phyloP scores from a whole-genome alignment of 306 rosid species.

The Coriaria nepalensis region DNA sequence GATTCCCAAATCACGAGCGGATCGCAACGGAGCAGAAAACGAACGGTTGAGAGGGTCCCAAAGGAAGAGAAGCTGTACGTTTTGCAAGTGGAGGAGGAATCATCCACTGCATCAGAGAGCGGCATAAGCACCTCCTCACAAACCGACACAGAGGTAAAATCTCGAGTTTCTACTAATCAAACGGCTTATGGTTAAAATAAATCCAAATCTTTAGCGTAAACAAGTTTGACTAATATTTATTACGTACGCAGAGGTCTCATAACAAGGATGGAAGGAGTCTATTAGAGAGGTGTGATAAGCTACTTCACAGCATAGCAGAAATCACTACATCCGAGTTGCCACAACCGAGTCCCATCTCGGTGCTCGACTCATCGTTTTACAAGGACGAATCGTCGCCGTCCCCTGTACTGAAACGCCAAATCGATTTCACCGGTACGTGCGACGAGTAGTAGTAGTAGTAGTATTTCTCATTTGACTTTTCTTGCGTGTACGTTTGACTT shows the following conservation, averaged over 20 bases:
- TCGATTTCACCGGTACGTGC: constrained; percentile 62
- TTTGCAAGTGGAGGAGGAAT: constrained; percentile 46
- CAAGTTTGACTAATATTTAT: not conserved
- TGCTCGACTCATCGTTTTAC: constrained; percentile 77
- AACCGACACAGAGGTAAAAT: constrained; percentile 57
- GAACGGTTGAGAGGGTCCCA: constrained; percentile 12
- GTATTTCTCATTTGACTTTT: too few relatives aligned
- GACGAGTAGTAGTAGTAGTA: too few relatives aligned
- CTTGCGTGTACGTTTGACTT: too few relatives aligned
- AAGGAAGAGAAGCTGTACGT: constrained; percentile 23
- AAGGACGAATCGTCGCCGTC: constrained; percentile 89
- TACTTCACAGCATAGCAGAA: constrained; percentile 73
- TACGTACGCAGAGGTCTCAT: constrained; percentile 32
- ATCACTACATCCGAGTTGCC: constrained; percentile 60
- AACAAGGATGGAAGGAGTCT: constrained; percentile 36
- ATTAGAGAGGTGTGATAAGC: constrained; percentile 72
- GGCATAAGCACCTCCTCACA: constrained; percentile 51
- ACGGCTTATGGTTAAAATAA: not conserved
- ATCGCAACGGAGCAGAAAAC: constrained; percentile 43
- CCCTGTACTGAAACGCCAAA: constrained; percentile 72
- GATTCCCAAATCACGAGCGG: constrained; percentile 29
- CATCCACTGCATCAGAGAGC: constrained; percentile 62
- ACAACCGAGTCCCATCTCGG: constrained; percentile 89
- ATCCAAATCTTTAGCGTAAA: too few relatives aligned
- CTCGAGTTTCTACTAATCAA: not conserved